Evolutionary conservation across 2,329 filamentous ascomycete genomes (phyloP).

Genomic region (Fusarium floridanum): DNA sequence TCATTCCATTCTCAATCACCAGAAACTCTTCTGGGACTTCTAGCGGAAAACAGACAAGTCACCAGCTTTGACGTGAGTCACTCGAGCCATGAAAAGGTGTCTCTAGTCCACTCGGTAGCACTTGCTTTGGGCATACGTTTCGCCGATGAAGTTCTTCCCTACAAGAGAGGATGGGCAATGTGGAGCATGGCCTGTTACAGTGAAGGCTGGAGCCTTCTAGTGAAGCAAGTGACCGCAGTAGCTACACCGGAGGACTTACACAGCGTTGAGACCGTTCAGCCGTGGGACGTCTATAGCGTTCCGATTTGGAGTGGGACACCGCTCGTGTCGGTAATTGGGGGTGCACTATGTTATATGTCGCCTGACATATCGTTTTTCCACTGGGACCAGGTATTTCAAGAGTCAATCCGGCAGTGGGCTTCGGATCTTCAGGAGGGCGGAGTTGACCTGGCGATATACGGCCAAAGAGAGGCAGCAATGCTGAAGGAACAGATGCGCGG

Average conservation of each 20-base stretch:
- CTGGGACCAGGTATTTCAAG: slow-evolving; percentile 41
- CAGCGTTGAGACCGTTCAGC: slow-evolving; percentile 31
- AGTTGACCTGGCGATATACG: no score
- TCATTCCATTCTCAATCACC: no score
- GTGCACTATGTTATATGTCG: slow-evolving; percentile 42
- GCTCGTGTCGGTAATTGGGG: slow-evolving; percentile 42
- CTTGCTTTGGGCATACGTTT: no score
- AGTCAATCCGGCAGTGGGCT: not conserved
- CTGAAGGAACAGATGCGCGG: no score
- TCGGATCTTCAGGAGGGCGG: not conserved
- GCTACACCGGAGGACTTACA: slow-evolving; percentile 18
- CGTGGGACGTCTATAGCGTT: slow-evolving; percentile 40
- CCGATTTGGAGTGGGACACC: slow-evolving; percentile 44
- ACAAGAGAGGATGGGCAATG: no score
- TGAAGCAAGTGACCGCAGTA: not conserved
- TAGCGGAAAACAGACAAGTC: not conserved
- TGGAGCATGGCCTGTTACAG: no score
- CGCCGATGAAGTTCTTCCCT: no score
- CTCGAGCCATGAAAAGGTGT: slow-evolving; percentile 33
- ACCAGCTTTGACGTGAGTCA: slow-evolving; percentile 7
- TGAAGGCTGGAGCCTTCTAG: slow-evolving; percentile 18
- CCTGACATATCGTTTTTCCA: not conserved
- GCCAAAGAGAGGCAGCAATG: no score
- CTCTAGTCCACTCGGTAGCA: slow-evolving; percentile 47
- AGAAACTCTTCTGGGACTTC: no score